These are phyloP conservation scores for Dendrobium chrysotoxum DNA, from an alignment of 106 monocot genomes.

Conservation along the genomic window DNA sequence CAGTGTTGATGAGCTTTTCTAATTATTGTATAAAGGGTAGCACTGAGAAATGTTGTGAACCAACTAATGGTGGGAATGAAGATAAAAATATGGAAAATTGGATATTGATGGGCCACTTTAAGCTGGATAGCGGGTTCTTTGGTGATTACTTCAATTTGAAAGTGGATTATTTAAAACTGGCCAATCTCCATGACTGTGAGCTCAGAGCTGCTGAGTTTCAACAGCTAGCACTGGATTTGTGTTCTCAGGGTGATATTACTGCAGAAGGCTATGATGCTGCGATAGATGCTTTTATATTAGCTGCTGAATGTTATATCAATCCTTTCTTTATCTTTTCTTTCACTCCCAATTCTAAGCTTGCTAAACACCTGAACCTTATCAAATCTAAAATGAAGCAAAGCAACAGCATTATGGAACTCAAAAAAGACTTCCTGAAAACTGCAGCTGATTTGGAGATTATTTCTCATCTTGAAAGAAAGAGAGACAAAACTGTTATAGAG, in stretches of 20 bases:
- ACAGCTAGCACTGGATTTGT: constrained; percentile 59
- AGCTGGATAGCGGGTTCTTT: constrained; percentile 34
- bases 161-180: constrained; percentile 82
- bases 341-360: constrained; percentile 33
- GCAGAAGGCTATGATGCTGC: constrained; percentile 75
- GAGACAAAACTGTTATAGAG: constrained; percentile 78
- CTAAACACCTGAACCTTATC: constrained; percentile 27
- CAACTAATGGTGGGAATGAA: constrained; percentile 13
- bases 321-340: constrained; percentile 79
- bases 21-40: constrained; percentile 15
- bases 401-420: constrained; percentile 26
- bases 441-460: constrained; percentile 33
- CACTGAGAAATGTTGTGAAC: constrained; percentile 12
- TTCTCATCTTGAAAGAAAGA: constrained; percentile 61
- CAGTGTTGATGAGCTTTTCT: constrained; percentile 25
- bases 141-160: constrained; percentile 60
- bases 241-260: constrained; percentile 43
- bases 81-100: constrained; percentile 16
- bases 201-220: constrained; percentile 72
- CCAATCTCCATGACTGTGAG: constrained; percentile 63
- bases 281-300: constrained; percentile 87
- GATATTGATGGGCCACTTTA: constrained; percentile 20
- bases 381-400: constrained; percentile 26
- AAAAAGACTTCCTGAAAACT: constrained; percentile 27
- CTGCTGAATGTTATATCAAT: constrained; percentile 93